These are phyloP conservation scores for Smallanthus sonchifolius DNA, from an alignment of 129 eudicot species.

Conservation along the genomic window DNA sequence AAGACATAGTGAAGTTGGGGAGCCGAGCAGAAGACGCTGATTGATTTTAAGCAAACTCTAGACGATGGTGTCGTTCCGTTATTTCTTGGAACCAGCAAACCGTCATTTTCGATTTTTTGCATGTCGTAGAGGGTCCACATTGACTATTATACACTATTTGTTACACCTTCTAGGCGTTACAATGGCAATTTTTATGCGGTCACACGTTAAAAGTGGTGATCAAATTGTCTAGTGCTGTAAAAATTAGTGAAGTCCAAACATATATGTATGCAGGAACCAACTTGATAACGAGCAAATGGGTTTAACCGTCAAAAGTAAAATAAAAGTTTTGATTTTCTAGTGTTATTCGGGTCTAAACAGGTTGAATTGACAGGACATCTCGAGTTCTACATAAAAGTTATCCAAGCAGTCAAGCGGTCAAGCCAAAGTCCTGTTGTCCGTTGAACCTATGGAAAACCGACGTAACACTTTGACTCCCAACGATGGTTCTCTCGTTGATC, in stretches of 20 bases:
- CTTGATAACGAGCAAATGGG: not conserved
- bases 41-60: conserved; percentile 22
- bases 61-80: conserved; percentile 8
- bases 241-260: conserved; percentile 24
- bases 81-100: conserved; percentile 9
- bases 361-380: not conserved
- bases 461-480: conserved; percentile 42
- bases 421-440: conserved; percentile 28
- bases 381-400: not conserved
- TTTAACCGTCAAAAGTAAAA: conserved; percentile 1
- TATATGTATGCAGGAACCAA: conserved; percentile 11
- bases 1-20: conserved; percentile 86
- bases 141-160: not conserved
- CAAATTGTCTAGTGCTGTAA: conserved; percentile 32
- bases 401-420: conserved; percentile 1
- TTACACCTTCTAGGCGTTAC: conserved; percentile 27
- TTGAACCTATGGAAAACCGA: conserved; percentile 40
- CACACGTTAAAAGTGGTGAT: not conserved
- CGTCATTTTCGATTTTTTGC: conserved; percentile 15
- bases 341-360: not conserved
- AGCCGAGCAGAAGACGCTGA: conserved; percentile 52
- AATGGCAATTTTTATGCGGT: conserved; percentile 21
- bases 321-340: not conserved
- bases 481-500: conserved; percentile 60
- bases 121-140: conserved; percentile 14